These are phyloP conservation scores for Pinus tabuliformis DNA, from an alignment of 75 land plant genomes.

Conservation along the genomic window DNA sequence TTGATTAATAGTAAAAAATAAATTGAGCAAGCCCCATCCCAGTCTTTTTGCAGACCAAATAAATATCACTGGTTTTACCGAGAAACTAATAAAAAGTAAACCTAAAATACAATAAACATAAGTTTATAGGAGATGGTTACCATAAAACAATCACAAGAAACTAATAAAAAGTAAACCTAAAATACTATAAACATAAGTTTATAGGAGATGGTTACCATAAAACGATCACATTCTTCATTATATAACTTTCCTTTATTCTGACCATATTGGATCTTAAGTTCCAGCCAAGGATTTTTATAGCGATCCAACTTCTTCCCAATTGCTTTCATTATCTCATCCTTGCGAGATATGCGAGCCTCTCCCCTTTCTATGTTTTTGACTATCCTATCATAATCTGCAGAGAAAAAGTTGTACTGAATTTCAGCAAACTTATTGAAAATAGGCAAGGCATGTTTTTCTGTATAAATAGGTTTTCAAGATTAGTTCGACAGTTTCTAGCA, in stretches of 20 bases:
- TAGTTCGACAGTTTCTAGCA: neutral
- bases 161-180: too few relatives aligned
- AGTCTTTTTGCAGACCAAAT: neutral
- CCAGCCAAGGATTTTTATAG: slow-evolving; percentile 97
- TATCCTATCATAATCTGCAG: slow-evolving; percentile 90
- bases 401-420: neutral
- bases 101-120: too few relatives aligned
- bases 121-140: slow-evolving; percentile 16
- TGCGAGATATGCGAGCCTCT: slow-evolving; percentile 91
- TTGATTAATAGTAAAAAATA: neutral
- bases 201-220: slow-evolving; percentile 55
- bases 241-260: slow-evolving; percentile 98
- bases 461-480: neutral
- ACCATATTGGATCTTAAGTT: slow-evolving; percentile 94
- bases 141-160: slow-evolving; percentile 73
- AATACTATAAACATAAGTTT: neutral
- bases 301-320: slow-evolving; percentile 96
- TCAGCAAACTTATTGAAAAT: neutral
- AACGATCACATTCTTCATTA: slow-evolving; percentile 99
- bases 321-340: slow-evolving; percentile 98
- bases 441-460: neutral
- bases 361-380: slow-evolving; percentile 97
- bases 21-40: neutral
- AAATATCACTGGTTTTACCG: neutral
- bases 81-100: too few relatives aligned